Conservation (phyloP, 768 basidiomycete genomes). For the Cyclocybe aegerita region DNA sequence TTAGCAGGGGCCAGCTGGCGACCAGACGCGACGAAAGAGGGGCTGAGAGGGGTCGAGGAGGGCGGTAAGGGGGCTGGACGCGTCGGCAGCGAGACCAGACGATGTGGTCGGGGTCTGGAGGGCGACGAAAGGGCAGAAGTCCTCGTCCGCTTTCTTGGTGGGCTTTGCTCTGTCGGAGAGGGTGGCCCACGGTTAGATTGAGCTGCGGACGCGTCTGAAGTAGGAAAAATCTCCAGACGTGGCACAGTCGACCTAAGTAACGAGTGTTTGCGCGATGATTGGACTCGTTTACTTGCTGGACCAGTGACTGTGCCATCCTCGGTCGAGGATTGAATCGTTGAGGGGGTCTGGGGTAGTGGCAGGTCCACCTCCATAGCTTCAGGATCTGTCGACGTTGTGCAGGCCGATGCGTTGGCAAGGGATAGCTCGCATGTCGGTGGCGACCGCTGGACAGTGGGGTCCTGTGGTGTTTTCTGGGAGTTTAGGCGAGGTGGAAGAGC, state of each 20-base stretch:
- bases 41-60: neutral
- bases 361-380: constrained; percentile 15
- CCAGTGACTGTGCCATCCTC: neutral
- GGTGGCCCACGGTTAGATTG: neutral
- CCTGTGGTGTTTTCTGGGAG: constrained; percentile 3
- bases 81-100: neutral
- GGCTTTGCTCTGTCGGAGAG: constrained; percentile 1
- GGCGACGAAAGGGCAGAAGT: constrained; percentile 8
- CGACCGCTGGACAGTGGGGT: constrained; percentile 7
- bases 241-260: constrained; percentile 12
- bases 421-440: constrained; percentile 17
- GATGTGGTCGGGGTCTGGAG: constrained; percentile 1
- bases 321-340: neutral
- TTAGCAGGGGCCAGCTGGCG: neutral
- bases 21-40: no score
- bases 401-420: constrained; percentile 15
- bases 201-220: neutral
- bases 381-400: constrained; percentile 3
- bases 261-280: constrained; percentile 14
- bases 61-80: neutral
- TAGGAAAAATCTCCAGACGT: neutral
- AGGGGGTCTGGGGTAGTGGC: neutral
- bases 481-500: constrained; percentile 1
- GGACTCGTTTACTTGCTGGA: constrained; percentile 13
- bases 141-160: constrained; percentile 10